These are phyloP conservation scores for Trichophyton mentagrophytes DNA, from an alignment of 2,329 filamentous ascomycete genomes.

Conservation along the genomic window DNA sequence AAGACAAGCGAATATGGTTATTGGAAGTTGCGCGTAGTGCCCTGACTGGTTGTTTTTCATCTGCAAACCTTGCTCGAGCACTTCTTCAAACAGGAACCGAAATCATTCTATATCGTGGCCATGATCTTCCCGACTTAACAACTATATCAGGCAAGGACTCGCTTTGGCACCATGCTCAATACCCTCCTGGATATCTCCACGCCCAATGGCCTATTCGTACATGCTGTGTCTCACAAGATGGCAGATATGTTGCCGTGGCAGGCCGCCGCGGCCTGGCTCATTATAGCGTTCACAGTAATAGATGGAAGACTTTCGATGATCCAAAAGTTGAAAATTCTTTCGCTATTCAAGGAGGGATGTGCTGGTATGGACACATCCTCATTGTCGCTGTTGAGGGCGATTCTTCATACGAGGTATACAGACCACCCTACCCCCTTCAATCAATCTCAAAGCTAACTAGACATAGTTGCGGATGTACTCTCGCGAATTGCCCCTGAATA, in stretches of 20 bases:
- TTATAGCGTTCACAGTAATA: conserved; percentile 84
- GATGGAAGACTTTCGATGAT: conserved; percentile 90
- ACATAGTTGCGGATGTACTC: conserved; percentile 72
- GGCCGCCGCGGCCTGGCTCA: conserved; percentile 82
- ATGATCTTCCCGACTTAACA: conserved; percentile 79
- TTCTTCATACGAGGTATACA: conserved; percentile 55
- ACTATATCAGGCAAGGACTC: conserved; percentile 85
- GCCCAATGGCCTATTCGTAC: conserved; percentile 89
- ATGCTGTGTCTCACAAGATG: conserved; percentile 79
- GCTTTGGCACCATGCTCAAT: conserved; percentile 85
- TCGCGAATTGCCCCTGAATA: conserved; percentile 66
- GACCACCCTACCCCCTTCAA: not conserved
- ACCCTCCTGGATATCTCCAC: conserved; percentile 71
- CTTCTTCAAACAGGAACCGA: conserved; percentile 78
- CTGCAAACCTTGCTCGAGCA: conserved; percentile 79
- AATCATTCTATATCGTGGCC: conserved; percentile 85
- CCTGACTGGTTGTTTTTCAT: conserved; percentile 80
- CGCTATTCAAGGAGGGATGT: conserved; percentile 88
- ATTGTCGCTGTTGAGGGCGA: conserved; percentile 86
- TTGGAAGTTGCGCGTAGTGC: conserved; percentile 90
- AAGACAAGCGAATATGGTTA: conserved; percentile 68
- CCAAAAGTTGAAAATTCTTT: conserved; percentile 76
- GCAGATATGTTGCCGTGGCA: conserved; percentile 91
- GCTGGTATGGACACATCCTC: conserved; percentile 93
- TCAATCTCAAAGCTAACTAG: conserved; percentile 11